Evolutionary conservation across 2,329 filamentous ascomycete species (phyloP), one percentile per base, ranked within the genome.

Genomic region (Aspergillus puulaauensis): DNA sequence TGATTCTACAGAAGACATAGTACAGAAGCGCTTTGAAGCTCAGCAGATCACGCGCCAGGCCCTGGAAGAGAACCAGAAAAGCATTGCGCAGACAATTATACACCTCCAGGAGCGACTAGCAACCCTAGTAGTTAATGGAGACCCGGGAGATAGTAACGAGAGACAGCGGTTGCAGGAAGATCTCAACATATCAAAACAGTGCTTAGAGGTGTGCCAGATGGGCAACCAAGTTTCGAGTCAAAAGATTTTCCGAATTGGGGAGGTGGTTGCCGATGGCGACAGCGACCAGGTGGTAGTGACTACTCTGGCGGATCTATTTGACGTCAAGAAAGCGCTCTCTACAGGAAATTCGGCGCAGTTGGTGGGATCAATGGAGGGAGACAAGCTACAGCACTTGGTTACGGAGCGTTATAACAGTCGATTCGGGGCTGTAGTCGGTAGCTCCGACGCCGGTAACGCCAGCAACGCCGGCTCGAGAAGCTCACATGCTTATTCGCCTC

Each of bases 281-380:
- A 74, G 73, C 60, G 72, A 77, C 65, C 73, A 77, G 66, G 67
- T 77, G 31, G 71, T 79, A 56, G 68, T 79, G 56, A 77, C 69
- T 56, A 77, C 75, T 59, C 61, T 76, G 57, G 74, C 74, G 40
- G 75, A 77, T 68, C 66, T 78, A 52, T 78, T 79, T 56, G 67
- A 77, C 60, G 65, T 78, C 52, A 70, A 65, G 57, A 77, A 73
- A 64, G 74, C 70, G 37, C 49, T 64, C 52, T 71, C 74, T 6
- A 73, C 63, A 58, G 66, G 59, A 27, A 69, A 68, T 24, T 75
- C 74, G 46, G 67, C 68, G 39, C 71, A 76, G 56, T 58, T 75
- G 49, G 63, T 77, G 56, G 73, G 75, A 21, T 77, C 71, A 55
- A 73, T 77, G 65, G 61, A 63, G 19, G 66, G 68, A 44, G 70